Base-by-base conservation (phyloP, 2,329 filamentous ascomycete genomes). In the Aspergillus sp. region DNA sequence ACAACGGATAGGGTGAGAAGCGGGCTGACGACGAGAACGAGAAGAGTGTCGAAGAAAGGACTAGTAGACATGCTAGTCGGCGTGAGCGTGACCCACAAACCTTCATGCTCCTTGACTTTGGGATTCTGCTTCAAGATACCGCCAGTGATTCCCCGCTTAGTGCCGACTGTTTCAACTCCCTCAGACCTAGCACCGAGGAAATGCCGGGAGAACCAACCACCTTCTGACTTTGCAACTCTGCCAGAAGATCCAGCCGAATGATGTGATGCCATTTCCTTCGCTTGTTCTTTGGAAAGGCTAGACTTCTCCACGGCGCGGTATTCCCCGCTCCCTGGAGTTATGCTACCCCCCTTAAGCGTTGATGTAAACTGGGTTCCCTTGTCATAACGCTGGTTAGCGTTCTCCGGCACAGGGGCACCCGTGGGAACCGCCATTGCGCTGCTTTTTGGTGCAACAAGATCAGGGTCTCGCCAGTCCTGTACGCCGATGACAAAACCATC, bases 1-100 rank as follows among this genome's bases (percentile, higher is more conserved):
- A 99, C 93, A 5, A 97, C 88, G 3, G 91, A 96, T 67, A 99
- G 77, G 1, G 95, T 98, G 52, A 98, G 88, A 13, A 99, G 77
- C 7, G 95, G 95, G 68, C 93, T 97, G 54, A 98, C 87, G 33
- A 99, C 92, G n/a, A 99, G 81, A 8, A 99, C 92, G n/a, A 98
- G 81, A 3, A 99, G 83, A 0, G 93, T 98, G 71, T 99, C 95
- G 66, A 98, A 93, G 78, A 99, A 96, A 0, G 95, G 93, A 66
- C 89, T 96, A 5, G 89, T 89, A 62, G 91, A 93, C 77, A 88
- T 86, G 74, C 86, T 93, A 0, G 92, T 93, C 1, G 93, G 95
- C 1, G 91, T 95, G 55, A 99, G 86, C 7, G 95, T 96, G n/a
- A 99, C 91, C 92, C 92, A 98, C 4, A 99, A 83, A 2, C 92